A percentile compares a stretch with the other conserved stretches of the same genome.
These are phyloP conservation scores for Trichosporon sp. DNA, from an alignment of 1,284 basidiomycete genomes.

Conservation along the genomic window DNA sequence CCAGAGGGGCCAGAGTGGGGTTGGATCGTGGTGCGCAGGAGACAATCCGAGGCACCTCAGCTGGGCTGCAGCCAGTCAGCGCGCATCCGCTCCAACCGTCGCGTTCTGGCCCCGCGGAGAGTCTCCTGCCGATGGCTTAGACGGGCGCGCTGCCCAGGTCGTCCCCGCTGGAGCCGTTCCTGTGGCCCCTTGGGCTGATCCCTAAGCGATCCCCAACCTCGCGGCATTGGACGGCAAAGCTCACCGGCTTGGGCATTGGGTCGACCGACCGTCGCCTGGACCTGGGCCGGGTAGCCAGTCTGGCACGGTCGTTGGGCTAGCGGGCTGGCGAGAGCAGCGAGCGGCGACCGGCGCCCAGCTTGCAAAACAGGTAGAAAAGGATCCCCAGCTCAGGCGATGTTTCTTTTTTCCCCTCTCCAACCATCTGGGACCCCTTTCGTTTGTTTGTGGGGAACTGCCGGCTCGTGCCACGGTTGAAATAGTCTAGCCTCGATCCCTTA, in stretches of 20 bases:
- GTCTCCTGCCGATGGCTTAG: neutral
- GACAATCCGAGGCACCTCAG: neutral
- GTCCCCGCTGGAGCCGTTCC: neutral
- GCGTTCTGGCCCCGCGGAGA: neutral
- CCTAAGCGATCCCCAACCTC: neutral
- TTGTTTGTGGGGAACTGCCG: neutral
- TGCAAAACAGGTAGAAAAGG: neutral
- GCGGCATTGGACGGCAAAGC: neutral
- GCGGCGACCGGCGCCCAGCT: neutral
- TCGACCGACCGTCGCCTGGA: neutral
- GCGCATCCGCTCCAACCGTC: neutral
- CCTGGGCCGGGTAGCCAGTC: neutral
- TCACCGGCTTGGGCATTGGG: neutral
- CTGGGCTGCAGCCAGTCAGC: neutral
- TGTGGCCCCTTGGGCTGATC: neutral
- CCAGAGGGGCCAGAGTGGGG: neutral
- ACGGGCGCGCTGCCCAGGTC: neutral
- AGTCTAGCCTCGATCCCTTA: neutral
- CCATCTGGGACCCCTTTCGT: neutral
- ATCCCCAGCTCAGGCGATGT: neutral
- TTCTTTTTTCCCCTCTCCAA: neutral
- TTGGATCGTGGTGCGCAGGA: neutral
- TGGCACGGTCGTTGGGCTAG: neutral
- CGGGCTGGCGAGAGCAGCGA: neutral
- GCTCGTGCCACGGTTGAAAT: neutral